Percentiles rank a stretch among this genome's conserved stretches.
Evolutionary conservation across 257 asterid genomes (phyloP).

Genomic region (Rhazya stricta): DNA sequence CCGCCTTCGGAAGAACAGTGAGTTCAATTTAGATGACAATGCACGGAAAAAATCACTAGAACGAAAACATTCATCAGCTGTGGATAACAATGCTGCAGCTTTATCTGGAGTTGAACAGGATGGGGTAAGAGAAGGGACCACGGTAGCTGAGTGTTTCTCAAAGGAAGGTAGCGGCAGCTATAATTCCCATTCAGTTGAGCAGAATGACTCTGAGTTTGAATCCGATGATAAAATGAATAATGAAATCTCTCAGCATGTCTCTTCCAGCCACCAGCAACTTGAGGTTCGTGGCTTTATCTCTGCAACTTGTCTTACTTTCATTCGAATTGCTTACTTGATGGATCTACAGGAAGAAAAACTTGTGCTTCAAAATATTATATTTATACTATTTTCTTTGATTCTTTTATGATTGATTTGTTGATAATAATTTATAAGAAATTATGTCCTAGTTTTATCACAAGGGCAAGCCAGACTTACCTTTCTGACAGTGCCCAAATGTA

Average conservation of each 20-base stretch:
- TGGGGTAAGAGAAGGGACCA: constrained; percentile 25
- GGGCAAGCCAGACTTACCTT: neutral
- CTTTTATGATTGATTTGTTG: neutral
- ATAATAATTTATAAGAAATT: too few species aligned
- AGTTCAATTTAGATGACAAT: constrained; percentile 46
- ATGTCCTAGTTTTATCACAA: neutral
- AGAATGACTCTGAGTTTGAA: constrained; percentile 37
- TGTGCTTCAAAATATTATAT: neutral
- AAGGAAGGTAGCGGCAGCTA: constrained; percentile 52
- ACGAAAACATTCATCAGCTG: constrained; percentile 19
- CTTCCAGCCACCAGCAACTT: constrained; percentile 36
- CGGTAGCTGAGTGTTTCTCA: constrained; percentile 33
- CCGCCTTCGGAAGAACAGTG: constrained; percentile 68
- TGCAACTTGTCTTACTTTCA: neutral
- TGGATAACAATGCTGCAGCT: constrained; percentile 17
- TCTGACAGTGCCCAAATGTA: neutral
- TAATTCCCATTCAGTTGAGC: constrained; percentile 56
- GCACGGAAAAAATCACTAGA: constrained; percentile 19
- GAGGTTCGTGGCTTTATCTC: neutral
- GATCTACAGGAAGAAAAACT: neutral
- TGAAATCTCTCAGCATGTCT: constrained; percentile 23
- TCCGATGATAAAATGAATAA: constrained; percentile 39
- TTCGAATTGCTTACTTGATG: neutral
- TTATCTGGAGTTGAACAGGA: constrained; percentile 37
- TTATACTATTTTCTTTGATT: too few species aligned